Conservation (phyloP, 2,329 filamentous ascomycete genomes). For the Fusarium sublunatum region DNA sequence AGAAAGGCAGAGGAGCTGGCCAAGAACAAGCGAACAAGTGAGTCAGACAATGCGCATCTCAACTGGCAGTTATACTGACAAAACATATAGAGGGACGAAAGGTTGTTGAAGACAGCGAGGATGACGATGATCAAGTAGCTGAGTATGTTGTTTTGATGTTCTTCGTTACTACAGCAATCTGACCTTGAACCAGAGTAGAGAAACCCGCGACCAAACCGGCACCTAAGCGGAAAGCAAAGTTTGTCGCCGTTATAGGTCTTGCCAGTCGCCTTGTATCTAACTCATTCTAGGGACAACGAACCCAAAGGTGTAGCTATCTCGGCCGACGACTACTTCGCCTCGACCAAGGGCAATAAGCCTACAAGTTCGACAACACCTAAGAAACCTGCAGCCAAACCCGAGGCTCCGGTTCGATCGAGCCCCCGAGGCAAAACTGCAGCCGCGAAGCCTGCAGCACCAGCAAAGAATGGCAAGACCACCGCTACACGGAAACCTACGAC, state of each 20-base stretch:
- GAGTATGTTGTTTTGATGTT: conserved; percentile 56
- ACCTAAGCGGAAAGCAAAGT: conserved; percentile 67
- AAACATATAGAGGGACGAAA: conserved; percentile 65
- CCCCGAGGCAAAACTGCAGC: conserved; percentile 60
- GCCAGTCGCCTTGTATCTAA: conserved; percentile 5
- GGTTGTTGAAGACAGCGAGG: conserved; percentile 83
- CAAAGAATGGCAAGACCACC: conserved; percentile 47
- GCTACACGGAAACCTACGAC: conserved; percentile 58
- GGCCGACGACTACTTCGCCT: conserved; percentile 68
- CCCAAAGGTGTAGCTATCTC: conserved; percentile 64
- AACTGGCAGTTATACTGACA: conserved; percentile 30
- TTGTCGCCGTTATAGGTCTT: conserved; percentile 38
- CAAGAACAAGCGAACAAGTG: conserved; percentile 61
- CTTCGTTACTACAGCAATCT: conserved; percentile 20
- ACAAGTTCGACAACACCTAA: conserved; percentile 54
- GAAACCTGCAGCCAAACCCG: conserved; percentile 56
- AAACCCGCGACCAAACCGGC: conserved; percentile 62
- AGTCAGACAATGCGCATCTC: conserved; percentile 35
- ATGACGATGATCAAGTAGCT: conserved; percentile 72
- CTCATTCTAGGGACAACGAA: conserved; percentile 52
- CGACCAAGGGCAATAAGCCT: conserved; percentile 56
- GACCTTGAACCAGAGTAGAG: conserved; percentile 54
- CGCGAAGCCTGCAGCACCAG: conserved; percentile 45
- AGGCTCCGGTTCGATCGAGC: conserved; percentile 63
- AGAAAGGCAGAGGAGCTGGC: conserved; percentile 60